Percentiles rank a stretch among this genome's conserved stretches.
Conservation (phyloP, 345 rosid genomes). For the Jatropha curcas region DNA sequence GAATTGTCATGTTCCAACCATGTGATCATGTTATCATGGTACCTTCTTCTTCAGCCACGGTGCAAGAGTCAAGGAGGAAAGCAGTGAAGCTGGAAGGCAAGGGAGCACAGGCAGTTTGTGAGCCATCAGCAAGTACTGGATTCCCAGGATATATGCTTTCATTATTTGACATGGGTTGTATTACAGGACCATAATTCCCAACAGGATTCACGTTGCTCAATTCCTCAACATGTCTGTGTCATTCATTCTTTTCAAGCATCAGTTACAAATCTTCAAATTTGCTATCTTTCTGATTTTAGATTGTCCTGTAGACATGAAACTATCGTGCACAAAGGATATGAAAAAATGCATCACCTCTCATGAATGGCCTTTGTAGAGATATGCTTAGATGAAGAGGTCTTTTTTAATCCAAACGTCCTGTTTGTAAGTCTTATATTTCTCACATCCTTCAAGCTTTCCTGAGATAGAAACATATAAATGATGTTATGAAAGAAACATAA, state of each 20-base stretch:
- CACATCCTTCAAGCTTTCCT: slow-evolving; percentile 11
- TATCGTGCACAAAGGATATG: background rate
- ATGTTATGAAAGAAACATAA: background rate
- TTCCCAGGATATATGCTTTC: background rate
- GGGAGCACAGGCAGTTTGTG: background rate
- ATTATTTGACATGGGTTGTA: background rate
- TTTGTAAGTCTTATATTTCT: background rate
- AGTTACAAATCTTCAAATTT: background rate
- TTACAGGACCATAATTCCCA: slow-evolving; percentile 1
- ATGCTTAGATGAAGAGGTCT: slow-evolving; percentile 6
- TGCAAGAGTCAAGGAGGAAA: slow-evolving; percentile 12
- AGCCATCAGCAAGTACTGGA: background rate
- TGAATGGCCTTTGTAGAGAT: background rate
- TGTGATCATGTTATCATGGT: background rate
- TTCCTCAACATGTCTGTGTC: background rate
- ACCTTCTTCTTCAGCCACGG: slow-evolving; percentile 8
- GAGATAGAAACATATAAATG: background rate
- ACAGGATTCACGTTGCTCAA: background rate
- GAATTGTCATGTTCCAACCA: background rate
- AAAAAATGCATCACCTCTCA: slow-evolving; percentile 1
- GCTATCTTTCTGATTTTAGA: background rate
- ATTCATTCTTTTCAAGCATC: background rate
- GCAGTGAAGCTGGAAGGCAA: slow-evolving; percentile 17
- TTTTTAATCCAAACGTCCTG: background rate
- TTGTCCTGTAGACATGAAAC: background rate